Evolutionary conservation across 2,329 filamentous ascomycete genomes (phyloP), one percentile per base, ranked within the genome.

Genomic region (Scolecobasidium constrictum): DNA sequence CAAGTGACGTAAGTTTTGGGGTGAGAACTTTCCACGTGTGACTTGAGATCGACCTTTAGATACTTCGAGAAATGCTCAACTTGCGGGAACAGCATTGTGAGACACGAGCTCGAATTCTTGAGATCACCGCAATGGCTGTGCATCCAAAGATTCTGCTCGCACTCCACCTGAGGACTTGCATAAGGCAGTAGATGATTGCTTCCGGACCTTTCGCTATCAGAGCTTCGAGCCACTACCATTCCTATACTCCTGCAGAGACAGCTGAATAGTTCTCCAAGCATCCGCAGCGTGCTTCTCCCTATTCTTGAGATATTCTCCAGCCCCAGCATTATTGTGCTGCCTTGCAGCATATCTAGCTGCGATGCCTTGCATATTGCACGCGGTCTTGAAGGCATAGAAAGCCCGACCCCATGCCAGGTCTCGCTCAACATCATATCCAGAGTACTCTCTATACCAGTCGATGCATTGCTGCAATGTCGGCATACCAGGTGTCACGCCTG

Each of bases 281-380:
- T 31, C 26, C 9, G 26, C 26, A 31, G 26, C 26, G n/a, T 31
- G n/a, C n/a, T 31, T 31, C n/a, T 31, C n/a, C n/a, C 26, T 31
- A 31, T 31, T 31, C 26, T 31, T 31, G 9, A 31, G 26, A 59
- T 92, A 82, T 39, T 78, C 71, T 52, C 68, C 73, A 7, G 88
- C 88, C 58, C 81, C 73, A 46, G 76, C 81, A 60, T 85, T 93
- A 63, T 85, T 93, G 35, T 88, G 87, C 71, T 95, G 87, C 40
- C 87, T 69, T 42, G 72, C 66, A 23, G 88, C 88, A 58, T 81
- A 81, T 49, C 88, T 68, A 39, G 87, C 87, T 42, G 86, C 86
- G 57, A 95, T 94, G 5, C 88, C 88, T 67, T 95, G 88, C 77
- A 66, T 75, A 53, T 78, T 77, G 31, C 77, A 65, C 21, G 66